Base-by-base conservation (phyloP, 352 stramenopile genomes). In the Phytophthora pistaciae region DNA sequence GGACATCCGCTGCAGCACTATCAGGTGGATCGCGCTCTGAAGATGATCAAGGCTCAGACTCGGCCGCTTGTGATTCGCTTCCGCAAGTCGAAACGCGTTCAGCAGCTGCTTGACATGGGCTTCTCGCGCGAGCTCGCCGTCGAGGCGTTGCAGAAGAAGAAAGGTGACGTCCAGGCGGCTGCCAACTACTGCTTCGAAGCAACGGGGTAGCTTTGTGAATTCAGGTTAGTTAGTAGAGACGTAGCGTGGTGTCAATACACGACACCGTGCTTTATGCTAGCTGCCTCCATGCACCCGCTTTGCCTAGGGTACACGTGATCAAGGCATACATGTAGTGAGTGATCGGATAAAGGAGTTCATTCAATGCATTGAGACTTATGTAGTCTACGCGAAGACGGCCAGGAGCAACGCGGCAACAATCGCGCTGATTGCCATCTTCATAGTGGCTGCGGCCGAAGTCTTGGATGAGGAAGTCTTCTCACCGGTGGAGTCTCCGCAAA, bases 11-110 rank as follows among this genome's bases (percentile, higher is more conserved):
- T 95, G 46, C 85, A 93, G 63, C 88, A 95, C 56, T 95, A 95
- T 66, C 79, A 90, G 29, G 87, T 94, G 40, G 87, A 95, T 54
- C 84, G 88, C 31, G 88, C 87, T 3, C 72, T 95, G 38, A 94
- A 95, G 71, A 92, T 95, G 85, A 92, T 95, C 64, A 93, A 93
- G 64, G 88, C 81, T 38, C 88, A 95, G 72, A 85, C 71, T 6
- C 83, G 88, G 31, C 88, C 88, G 57, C 81, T 95, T 31, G 62
- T 93, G n/a, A 83, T 95, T 60, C 88, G 88, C 4, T 94, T 95
- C 70, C 77, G 85, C 21, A 79, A 82, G 44, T 95, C 88, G 18
- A 74, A 74, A 48, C 87, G 85, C 40, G 83, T 94, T 20, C 61
- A 82, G 56, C 80, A 87, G 48, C 72, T 95, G n/a, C 44, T 91